Conservation (phyloP, 176 grass and related monocot species). For the Phragmites australis region DNA sequence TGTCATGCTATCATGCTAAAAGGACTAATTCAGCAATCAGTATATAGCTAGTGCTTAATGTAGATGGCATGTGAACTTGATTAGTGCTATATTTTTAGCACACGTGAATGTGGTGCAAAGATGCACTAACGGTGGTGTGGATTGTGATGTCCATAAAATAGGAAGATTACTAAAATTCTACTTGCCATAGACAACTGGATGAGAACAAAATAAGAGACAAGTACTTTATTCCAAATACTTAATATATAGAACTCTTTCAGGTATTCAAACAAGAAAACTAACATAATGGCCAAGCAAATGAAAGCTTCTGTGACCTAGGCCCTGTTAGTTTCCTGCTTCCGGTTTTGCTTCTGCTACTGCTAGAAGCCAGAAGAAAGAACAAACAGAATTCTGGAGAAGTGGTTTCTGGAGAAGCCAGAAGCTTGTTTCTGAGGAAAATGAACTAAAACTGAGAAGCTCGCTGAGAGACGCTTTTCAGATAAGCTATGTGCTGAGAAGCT, state of each 20-base stretch:
- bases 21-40: not conserved
- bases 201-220: not conserved
- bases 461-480: too few relatives aligned
- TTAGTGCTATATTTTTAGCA: not conserved
- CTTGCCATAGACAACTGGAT: not conserved
- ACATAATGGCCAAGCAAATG: not conserved
- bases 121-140: not conserved
- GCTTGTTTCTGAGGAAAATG: too few relatives aligned
- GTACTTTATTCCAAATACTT: not conserved
- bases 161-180: constrained; percentile 2
- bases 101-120: not conserved
- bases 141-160: not conserved
- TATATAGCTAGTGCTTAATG: not conserved
- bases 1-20: not conserved
- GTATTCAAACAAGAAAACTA: not conserved
- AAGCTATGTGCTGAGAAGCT: too few relatives aligned
- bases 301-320: too few relatives aligned
- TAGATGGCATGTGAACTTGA: constrained; percentile 11
- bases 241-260: not conserved
- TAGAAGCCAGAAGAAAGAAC: too few relatives aligned
- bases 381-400: too few relatives aligned
- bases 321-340: too few relatives aligned
- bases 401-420: too few relatives aligned
- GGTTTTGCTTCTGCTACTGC: too few relatives aligned
- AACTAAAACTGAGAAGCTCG: too few relatives aligned